Evolutionary conservation across 495 filamentous ascomycete species (phyloP), one percentile per base, ranked within the genome.

Genomic region (Penicillium samsonianum): DNA sequence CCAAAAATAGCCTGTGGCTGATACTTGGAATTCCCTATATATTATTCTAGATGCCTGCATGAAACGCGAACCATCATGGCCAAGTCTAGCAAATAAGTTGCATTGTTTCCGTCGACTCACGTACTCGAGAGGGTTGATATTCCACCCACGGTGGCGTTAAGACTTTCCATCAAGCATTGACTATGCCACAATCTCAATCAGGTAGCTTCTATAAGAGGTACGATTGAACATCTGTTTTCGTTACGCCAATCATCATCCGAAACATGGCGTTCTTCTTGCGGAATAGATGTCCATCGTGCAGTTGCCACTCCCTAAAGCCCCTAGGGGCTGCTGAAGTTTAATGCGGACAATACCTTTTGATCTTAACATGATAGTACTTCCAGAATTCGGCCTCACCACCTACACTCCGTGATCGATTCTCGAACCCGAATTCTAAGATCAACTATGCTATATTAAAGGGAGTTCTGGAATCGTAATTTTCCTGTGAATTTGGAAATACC

Each of bases 1-100:
- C 43, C 43, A 46, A 46, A 46, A 46, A 46, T 46, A 46, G 23
- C 43, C 43, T 28, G 43, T 46, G 43, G 43, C 43, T 46, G 14
- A 28, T n/a, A 26, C 43, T 10, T 1, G 12, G 10, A 6, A 22
- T 8, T 28, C 12, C 12, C 22, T 28, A 17, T 46, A 46, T 46
- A 26, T 16, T 26, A 26, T 23, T 26, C 23, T 10, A 26, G 35
- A 9, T n/a, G 11, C 42, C 42, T 44, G 11, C 22, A 46, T 46
- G 43, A 26, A 46, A 26, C n/a, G 16, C 2, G 6, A 26, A 23
- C 1, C 14, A 28, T 16, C 23, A 17, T 26, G 1, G 23, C 23
- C 42, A 9, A 4, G 23, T n/a, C 23, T 46, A 5, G 14, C 14
- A 4, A 2, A 17, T 16, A 26, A 10, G 5, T 38, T 9, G n/a